These are phyloP conservation scores for Ambrosia artemisiifolia DNA, from an alignment of 129 eudicot genomes.

Conservation along the genomic window DNA sequence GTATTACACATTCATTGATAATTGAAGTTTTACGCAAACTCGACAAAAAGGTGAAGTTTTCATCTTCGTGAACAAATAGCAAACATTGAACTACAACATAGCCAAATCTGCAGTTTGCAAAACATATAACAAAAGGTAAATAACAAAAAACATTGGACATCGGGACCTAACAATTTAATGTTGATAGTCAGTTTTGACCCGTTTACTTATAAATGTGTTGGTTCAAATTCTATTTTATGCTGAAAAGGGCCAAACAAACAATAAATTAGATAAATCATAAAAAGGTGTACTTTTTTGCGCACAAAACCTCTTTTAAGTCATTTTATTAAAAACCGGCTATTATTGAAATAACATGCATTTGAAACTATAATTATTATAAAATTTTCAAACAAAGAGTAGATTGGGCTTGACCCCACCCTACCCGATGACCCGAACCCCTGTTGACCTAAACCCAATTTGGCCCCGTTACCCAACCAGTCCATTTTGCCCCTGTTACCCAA, in stretches of 20 bases:
- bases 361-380: no score
- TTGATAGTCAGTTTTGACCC: neutral
- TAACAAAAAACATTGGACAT: neutral
- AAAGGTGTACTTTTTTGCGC: neutral
- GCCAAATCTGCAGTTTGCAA: conserved; percentile 18
- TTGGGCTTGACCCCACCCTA: no score
- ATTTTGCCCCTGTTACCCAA: no score
- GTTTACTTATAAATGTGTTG: neutral
- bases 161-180: neutral
- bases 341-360: no score
- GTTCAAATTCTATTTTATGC: neutral
- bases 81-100: neutral
- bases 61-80: conserved; percentile 14
- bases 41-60: conserved; percentile 15
- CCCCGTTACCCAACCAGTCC: no score
- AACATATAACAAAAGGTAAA: neutral
- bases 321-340: neutral
- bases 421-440: no score
- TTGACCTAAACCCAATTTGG: no score
- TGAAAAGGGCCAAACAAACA: neutral
- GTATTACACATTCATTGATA: conserved; percentile 18
- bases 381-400: no score
- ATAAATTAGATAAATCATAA: neutral
- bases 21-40: conserved; percentile 25
- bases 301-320: neutral